These are phyloP conservation scores for Trapa bicornis DNA, from an alignment of 345 rosid genomes.

Conservation along the genomic window DNA sequence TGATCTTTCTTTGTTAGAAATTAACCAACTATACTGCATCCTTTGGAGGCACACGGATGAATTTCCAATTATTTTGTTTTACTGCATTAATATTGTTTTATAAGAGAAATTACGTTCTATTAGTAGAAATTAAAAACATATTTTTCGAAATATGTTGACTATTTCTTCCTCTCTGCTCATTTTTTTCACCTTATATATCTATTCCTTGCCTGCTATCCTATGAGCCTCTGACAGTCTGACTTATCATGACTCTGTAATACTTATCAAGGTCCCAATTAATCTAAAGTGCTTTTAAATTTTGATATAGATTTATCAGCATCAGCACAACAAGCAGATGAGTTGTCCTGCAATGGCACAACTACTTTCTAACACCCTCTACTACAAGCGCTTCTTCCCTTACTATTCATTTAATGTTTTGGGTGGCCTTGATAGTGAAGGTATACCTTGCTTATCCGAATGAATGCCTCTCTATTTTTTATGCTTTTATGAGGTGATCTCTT, in stretches of 20 bases:
- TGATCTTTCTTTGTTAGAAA: neutral
- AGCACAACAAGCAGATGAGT: constrained; percentile 97
- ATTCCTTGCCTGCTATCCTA: neutral
- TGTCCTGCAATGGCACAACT: constrained; percentile 94
- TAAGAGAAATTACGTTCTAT: neutral
- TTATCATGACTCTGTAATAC: neutral
- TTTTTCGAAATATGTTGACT: neutral
- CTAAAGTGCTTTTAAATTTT: neutral
- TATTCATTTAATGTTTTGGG: constrained; percentile 89
- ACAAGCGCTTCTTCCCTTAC: constrained; percentile 93
- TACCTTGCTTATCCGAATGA: neutral
- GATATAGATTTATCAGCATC: constrained; percentile 83
- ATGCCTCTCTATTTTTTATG: neutral
- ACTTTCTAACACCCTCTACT: constrained; percentile 94
- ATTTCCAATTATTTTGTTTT: neutral
- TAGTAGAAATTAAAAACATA: no score
- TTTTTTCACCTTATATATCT: neutral
- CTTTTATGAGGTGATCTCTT: neutral
- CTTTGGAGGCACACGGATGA: neutral
- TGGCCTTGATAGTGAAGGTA: constrained; percentile 92
- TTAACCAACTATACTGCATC: neutral
- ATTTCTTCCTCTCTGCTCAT: neutral
- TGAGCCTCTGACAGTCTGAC: neutral
- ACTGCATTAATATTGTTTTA: neutral
- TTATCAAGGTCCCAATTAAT: neutral